Conservation (phyloP, 2,329 filamentous ascomycete genomes). For the Ophiostoma pallidulum region DNA sequence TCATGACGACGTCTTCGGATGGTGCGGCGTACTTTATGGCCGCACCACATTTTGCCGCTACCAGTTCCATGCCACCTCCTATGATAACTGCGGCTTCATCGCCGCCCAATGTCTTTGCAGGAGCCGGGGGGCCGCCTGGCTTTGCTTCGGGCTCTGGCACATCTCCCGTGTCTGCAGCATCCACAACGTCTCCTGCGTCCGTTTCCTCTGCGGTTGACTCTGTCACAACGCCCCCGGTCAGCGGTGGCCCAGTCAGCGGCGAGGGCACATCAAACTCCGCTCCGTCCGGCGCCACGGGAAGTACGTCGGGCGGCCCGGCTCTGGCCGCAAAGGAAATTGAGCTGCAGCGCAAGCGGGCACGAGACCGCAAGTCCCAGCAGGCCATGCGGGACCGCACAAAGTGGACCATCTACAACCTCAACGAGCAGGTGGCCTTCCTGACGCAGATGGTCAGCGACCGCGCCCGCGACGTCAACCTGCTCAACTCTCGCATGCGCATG, state of each 20-base stretch:
- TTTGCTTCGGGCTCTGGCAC: background rate
- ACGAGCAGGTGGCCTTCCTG: constrained; percentile 22
- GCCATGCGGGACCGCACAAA: constrained; percentile 26
- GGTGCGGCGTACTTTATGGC: background rate
- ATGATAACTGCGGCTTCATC: background rate
- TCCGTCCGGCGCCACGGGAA: background rate
- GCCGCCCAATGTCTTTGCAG: background rate
- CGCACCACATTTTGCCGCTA: background rate
- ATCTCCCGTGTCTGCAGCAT: background rate
- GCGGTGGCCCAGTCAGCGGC: background rate
- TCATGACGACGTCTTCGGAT: background rate
- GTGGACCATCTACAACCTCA: constrained; percentile 23
- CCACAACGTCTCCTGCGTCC: constrained; percentile 3
- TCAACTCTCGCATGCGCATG: constrained; percentile 18
- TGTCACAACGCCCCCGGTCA: background rate
- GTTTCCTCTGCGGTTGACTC: background rate
- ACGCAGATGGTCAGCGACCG: constrained; percentile 20
- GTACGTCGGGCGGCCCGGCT: background rate
- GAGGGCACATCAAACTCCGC: background rate
- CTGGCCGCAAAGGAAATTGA: constrained; percentile 17
- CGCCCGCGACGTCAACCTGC: constrained; percentile 13
- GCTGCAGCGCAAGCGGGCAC: constrained; percentile 24
- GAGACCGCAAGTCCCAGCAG: constrained; percentile 26
- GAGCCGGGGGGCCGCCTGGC: background rate
- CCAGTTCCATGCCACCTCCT: constrained; percentile 1